phyloP scores from a whole-genome alignment of 345 rosid genomes.

The Cardiospermum halicacabum region DNA sequence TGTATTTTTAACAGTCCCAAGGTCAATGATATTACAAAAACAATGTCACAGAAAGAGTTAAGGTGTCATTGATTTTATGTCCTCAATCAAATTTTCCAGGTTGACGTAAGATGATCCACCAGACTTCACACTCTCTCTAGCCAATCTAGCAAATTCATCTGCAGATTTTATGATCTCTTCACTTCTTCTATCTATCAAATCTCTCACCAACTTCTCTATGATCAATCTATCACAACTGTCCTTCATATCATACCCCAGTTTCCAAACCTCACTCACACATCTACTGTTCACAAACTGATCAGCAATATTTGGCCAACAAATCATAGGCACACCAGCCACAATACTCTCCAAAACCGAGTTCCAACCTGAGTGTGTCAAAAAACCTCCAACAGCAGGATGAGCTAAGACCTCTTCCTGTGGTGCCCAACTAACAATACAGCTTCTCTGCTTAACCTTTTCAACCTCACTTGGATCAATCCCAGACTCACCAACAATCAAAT shows the following conservation, averaged over 20 bases:
- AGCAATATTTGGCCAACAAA: conserved; percentile 33
- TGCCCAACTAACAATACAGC: conserved; percentile 19
- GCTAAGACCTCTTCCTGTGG: conserved; percentile 23
- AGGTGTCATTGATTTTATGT: conserved; percentile 26
- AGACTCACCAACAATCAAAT: background rate
- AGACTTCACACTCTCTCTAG: conserved; percentile 19
- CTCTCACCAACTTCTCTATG: conserved; percentile 23
- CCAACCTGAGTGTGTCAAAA: conserved; percentile 29
- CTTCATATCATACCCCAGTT: conserved; percentile 32
- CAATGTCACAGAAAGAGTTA: too few relatives aligned
- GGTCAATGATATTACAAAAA: too few relatives aligned
- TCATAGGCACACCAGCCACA: conserved; percentile 30
- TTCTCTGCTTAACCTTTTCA: background rate
- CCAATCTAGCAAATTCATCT: conserved; percentile 23
- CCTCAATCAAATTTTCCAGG: conserved; percentile 38
- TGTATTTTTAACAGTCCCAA: too few relatives aligned
- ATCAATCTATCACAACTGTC: conserved; percentile 17
- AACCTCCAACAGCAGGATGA: conserved; percentile 37
- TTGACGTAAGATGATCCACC: conserved; percentile 40
- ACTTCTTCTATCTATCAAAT: conserved; percentile 13
- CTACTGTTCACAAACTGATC: conserved; percentile 35
- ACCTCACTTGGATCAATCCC: background rate
- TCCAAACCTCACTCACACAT: conserved; percentile 31
- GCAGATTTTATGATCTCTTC: conserved; percentile 22
- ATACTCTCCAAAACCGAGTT: conserved; percentile 32